These are phyloP conservation scores for Metarhizium guizhouense DNA, from an alignment of 2,329 filamentous ascomycete species.

Conservation along the genomic window DNA sequence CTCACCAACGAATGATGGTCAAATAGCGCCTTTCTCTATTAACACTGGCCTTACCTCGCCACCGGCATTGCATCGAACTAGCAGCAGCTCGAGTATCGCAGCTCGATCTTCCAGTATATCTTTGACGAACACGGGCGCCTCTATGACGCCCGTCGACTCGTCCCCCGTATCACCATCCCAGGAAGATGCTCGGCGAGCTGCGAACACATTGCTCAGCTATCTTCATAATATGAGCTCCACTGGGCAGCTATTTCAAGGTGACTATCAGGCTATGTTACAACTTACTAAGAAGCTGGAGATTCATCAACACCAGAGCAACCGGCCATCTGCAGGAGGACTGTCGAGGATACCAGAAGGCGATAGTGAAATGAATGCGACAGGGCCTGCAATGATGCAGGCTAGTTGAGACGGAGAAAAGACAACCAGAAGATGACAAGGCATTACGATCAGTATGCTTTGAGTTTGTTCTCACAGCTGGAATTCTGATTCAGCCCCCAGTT, in stretches of 20 bases:
- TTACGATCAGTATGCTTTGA: not conserved
- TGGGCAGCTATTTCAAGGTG: slow-evolving; percentile 60
- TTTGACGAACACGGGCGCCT: slow-evolving; percentile 8
- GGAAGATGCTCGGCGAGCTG: slow-evolving; percentile 75
- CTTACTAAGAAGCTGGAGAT: slow-evolving; percentile 80
- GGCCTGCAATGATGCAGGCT: slow-evolving; percentile 19
- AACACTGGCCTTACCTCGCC: slow-evolving; percentile 34
- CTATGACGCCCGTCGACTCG: slow-evolving; percentile 34
- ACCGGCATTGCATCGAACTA: slow-evolving; percentile 23
- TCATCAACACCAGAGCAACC: slow-evolving; percentile 37
- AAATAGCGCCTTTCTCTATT: slow-evolving; percentile 31
- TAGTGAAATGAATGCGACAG: slow-evolving; percentile 31
- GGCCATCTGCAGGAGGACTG: slow-evolving; percentile 35
- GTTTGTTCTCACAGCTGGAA: not conserved
- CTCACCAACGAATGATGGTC: slow-evolving; percentile 39
- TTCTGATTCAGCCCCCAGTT: not conserved
- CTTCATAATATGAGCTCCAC: slow-evolving; percentile 60
- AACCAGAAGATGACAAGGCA: not conserved
- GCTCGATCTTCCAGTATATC: slow-evolving; percentile 14
- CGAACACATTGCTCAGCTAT: slow-evolving; percentile 74
- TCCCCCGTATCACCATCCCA: slow-evolving; percentile 63
- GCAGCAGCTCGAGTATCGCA: slow-evolving; percentile 26
- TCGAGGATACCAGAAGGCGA: slow-evolving; percentile 51
- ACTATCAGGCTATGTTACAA: slow-evolving; percentile 69
- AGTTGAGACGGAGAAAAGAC: slow-evolving; percentile 10